A percentile compares a stretch with the other conserved stretches of the same genome.
phyloP scores from a whole-genome alignment of 2,329 filamentous ascomycete genomes.

The Diaporthe velutina region DNA sequence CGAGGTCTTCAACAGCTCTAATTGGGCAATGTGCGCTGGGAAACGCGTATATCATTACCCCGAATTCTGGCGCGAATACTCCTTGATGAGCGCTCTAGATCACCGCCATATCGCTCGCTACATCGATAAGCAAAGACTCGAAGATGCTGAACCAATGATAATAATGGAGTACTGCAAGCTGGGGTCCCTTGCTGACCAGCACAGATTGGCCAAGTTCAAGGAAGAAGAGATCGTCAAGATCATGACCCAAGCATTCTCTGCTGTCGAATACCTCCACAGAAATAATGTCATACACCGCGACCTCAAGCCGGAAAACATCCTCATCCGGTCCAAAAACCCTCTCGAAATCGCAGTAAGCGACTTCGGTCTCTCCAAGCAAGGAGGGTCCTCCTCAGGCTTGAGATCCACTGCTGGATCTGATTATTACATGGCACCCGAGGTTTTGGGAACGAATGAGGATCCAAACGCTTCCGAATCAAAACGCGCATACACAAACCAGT shows the following conservation, averaged over 20 bases:
- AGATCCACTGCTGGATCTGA: neutral
- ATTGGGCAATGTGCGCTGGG: neutral
- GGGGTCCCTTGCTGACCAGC: neutral
- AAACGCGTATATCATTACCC: neutral
- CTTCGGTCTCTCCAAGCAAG: neutral
- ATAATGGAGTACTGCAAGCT: neutral
- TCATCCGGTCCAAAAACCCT: neutral
- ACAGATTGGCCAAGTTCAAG: rapidly evolving
- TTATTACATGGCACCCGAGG: neutral
- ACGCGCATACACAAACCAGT: neutral
- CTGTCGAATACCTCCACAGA: neutral
- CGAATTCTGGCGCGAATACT: neutral
- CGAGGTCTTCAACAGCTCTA: neutral
- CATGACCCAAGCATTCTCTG: neutral
- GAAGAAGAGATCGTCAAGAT: neutral
- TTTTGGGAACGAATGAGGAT: neutral
- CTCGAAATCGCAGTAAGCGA: neutral
- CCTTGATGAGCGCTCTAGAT: neutral
- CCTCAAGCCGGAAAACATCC: neutral
- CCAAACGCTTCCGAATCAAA: too few relatives aligned
- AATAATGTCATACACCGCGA: neutral
- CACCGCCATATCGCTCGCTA: neutral
- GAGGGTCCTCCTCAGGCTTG: neutral
- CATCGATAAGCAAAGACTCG: neutral
- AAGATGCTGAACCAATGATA: neutral